A percentile compares a stretch with the other conserved stretches of the same genome.
Evolutionary conservation across 768 basidiomycete species (phyloP).

Genomic region (Russula sp.): DNA sequence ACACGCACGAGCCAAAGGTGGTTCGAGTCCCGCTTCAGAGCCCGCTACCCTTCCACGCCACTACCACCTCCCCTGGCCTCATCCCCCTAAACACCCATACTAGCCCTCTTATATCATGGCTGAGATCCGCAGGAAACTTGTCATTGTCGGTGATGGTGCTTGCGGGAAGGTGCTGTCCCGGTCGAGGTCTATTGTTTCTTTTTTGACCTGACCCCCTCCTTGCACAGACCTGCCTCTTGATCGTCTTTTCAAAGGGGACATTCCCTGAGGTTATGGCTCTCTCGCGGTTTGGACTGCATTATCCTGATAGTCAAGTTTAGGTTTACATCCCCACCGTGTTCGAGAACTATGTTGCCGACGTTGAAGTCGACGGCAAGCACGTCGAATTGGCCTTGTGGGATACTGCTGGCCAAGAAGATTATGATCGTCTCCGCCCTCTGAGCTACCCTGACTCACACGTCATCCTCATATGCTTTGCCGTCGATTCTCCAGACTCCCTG

Average conservation of each 20-base stretch:
- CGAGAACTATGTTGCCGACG: slow-evolving; percentile 99
- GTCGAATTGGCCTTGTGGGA: slow-evolving; percentile 99
- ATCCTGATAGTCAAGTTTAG: slow-evolving; percentile 36
- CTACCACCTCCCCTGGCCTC: slow-evolving; percentile 7
- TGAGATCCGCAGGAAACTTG: slow-evolving; percentile 97
- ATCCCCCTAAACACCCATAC: slow-evolving; percentile 16
- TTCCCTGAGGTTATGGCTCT: slow-evolving; percentile 73
- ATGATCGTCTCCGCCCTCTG: slow-evolving; percentile 95
- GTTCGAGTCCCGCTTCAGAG: slow-evolving; percentile 25
- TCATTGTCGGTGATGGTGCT: slow-evolving; percentile 98
- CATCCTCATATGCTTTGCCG: slow-evolving; percentile 98
- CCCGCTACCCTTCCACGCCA: slow-evolving; percentile 22
- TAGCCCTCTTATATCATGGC: slow-evolving; percentile 50
- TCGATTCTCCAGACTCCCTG: slow-evolving; percentile 95
- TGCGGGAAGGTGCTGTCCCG: slow-evolving; percentile 71
- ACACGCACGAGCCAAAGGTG: slow-evolving; percentile 24
- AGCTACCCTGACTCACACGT: slow-evolving; percentile 99
- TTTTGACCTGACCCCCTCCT: not conserved
- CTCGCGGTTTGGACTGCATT: not conserved
- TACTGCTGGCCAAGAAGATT: slow-evolving; percentile 99
- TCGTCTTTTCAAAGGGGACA: slow-evolving; percentile 94
- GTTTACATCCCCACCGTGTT: slow-evolving; percentile 99
- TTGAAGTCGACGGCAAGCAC: slow-evolving; percentile 97
- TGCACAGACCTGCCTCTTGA: slow-evolving; percentile 47
- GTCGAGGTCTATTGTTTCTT: not conserved